Conservation (phyloP, 345 rosid species). For the Hibiscus tridactylites region DNA sequence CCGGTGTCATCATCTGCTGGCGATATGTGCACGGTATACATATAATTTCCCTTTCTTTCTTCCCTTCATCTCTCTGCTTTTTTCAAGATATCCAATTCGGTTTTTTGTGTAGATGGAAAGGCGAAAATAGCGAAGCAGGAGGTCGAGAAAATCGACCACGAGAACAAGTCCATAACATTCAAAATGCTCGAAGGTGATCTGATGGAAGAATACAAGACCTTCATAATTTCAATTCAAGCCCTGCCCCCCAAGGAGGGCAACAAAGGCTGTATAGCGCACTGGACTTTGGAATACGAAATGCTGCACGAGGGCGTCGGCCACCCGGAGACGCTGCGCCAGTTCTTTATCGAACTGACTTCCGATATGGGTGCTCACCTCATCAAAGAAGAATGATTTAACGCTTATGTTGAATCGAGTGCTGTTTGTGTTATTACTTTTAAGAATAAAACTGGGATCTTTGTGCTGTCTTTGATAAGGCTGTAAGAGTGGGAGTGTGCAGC, state of each 20-base stretch:
- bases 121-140: slow-evolving; percentile 20
- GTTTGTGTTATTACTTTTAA: not conserved
- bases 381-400: not conserved
- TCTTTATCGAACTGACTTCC: not conserved
- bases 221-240: slow-evolving; percentile 1
- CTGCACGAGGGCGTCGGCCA: slow-evolving; percentile 5
- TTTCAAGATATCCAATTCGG: not conserved
- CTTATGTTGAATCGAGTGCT: not conserved
- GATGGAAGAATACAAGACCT: slow-evolving; percentile 26
- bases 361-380: slow-evolving; percentile 20
- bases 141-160: slow-evolving; percentile 24
- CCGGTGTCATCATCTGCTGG: not conserved
- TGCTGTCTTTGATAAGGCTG: not conserved
- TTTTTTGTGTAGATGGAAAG: slow-evolving; percentile 13
- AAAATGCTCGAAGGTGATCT: slow-evolving; percentile 30
- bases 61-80: not conserved
- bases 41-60: not conserved
- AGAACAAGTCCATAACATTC: slow-evolving; percentile 16
- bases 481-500: not conserved
- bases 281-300: slow-evolving; percentile 29
- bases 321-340: slow-evolving; percentile 14
- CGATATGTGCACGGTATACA: not conserved
- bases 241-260: slow-evolving; percentile 12
- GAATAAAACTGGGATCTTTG: slow-evolving; percentile 2
- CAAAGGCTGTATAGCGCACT: slow-evolving; percentile 16